These are phyloP conservation scores for Xylaria curta DNA, from an alignment of 495 filamentous ascomycete species.

Conservation along the genomic window DNA sequence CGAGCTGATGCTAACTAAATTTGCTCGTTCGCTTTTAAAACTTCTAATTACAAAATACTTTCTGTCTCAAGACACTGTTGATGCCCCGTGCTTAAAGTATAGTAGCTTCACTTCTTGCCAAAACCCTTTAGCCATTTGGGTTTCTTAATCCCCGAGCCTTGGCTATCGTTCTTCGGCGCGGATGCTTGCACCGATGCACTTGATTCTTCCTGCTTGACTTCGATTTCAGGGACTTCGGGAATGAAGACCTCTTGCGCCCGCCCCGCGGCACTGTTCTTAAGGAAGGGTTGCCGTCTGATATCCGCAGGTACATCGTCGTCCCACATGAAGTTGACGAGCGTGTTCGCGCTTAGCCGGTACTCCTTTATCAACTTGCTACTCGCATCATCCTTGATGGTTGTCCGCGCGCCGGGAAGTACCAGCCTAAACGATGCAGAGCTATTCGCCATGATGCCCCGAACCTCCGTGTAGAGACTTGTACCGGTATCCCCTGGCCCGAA, in stretches of 20 bases:
- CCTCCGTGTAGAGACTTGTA: conserved; percentile 69
- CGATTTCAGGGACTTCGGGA: conserved; percentile 47
- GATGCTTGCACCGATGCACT: conserved; percentile 42
- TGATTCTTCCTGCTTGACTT: conserved; percentile 52
- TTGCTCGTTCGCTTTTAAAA: background rate
- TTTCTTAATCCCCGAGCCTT: conserved; percentile 55
- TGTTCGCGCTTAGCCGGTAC: conserved; percentile 69
- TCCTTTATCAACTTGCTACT: conserved; percentile 68
- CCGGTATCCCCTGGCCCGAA: conserved; percentile 70
- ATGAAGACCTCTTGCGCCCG: conserved; percentile 69
- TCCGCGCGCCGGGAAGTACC: conserved; percentile 45
- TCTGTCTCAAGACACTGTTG: background rate
- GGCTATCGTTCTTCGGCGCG: conserved; percentile 58
- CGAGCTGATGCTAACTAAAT: conserved; percentile 1
- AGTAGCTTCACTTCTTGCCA: conserved; percentile 53
- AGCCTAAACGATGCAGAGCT: conserved; percentile 57
- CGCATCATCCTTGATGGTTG: conserved; percentile 43
- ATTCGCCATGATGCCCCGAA: conserved; percentile 58
- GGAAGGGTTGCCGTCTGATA: conserved; percentile 58
- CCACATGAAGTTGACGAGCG: conserved; percentile 83
- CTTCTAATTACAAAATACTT: background rate
- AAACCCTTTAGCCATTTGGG: conserved; percentile 76
- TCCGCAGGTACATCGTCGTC: conserved; percentile 58
- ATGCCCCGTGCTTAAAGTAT: conserved; percentile 4
- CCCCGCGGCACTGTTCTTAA: conserved; percentile 71